Base-by-base conservation (phyloP, 192 early-diverging fungal species). In the Paraglomus occultum region DNA sequence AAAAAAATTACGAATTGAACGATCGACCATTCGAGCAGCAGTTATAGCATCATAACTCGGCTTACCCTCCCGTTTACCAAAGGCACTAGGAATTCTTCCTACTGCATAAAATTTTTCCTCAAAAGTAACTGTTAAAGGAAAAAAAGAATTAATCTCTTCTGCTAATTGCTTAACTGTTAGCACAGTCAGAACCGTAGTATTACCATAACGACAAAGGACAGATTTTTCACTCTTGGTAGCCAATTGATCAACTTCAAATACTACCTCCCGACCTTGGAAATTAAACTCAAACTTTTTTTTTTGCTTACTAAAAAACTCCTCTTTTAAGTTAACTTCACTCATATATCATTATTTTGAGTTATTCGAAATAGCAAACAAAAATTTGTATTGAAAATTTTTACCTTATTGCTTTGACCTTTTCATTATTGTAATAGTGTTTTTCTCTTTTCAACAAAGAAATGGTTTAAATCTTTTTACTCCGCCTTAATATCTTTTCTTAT, bases 121-220 rank as follows among this genome's bases (percentile, higher is more conserved):
- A 6, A 55, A 55, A 55, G 53, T 55, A 17, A 55, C 23, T 18
- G 53, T 55, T 8, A 55, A 22, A 18, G 53, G 53, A 20, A 55
- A 55, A 55, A 55, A 55, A 55, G 53, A 55, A 20, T 6, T 17
- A 17, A 10, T 20, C 15, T 22, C 23, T 55, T 55, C 23, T 10
- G 53, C 23, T 6, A 55, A 22, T 55, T 55, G 53, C 18, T 55
- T 55, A 55, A 55, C n/a, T 6, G 53, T 55, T 55, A 55, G 23
- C 15, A 55, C 53, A 8, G 53, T 55, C 18, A 55, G 18, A 55
- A 55, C 53, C 15, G 53, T 55, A 55, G 53, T 55, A 20, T 55
- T 55, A 55, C 53, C 53, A 55, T 55, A 55, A 55, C 53, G 53
- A 55, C 53, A 55, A 55, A 55, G 15, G 23, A 55, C n/a, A n/a